Base-by-base conservation (phyloP, 1,284 basidiomycete genomes). In the Fomitopsis pinicola region DNA sequence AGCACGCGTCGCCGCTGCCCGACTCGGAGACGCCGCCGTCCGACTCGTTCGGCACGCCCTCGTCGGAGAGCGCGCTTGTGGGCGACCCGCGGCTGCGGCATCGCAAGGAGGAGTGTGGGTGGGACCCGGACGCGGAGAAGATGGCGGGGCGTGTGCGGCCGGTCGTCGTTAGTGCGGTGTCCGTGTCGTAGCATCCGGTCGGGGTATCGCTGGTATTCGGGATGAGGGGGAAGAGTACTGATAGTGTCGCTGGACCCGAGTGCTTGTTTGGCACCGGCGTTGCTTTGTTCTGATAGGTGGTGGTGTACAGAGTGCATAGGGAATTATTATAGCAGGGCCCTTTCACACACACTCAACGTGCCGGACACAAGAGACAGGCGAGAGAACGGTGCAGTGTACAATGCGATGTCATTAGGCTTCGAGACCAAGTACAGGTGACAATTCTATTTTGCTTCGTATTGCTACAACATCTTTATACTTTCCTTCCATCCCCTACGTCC, bases 31-130 rank as follows among this genome's bases (percentile, higher is more conserved):
- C 50, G 50, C 50, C 50, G 50, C 6, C 58, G 22, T 42, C 52
- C 12, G 45, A 52, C 38, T 54, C 62, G 26, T 55, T 50, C 15
- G 57, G 59, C 50, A 36, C 45, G 46, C 45, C 50, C n/a, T 15
- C 35, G 50, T 22, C 12, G 50, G 14, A 12, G 50, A 10, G 28
- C 28, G 42, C 55, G 48, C 19, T 17, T 2, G 57, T 60, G 15
- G 26, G 48, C 17, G 65, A 68, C 56, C 67, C 66, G 40, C 64
- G 67, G 3, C 33, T 60, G 44, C 65, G 67, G 30, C 63, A 64
- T 57, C 67, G 64, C 30, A 61, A 64, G 38, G 67, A 68, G 55
- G 66, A 64, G 46, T 59, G 58, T 19, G 62, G 64, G 19, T 67
- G 66, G 66, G 66, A 63, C 53, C 63, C 63, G 48, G 30, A 59